Base-by-base conservation (phyloP, 2,329 filamentous ascomycete species). In the Knufia petricola region DNA sequence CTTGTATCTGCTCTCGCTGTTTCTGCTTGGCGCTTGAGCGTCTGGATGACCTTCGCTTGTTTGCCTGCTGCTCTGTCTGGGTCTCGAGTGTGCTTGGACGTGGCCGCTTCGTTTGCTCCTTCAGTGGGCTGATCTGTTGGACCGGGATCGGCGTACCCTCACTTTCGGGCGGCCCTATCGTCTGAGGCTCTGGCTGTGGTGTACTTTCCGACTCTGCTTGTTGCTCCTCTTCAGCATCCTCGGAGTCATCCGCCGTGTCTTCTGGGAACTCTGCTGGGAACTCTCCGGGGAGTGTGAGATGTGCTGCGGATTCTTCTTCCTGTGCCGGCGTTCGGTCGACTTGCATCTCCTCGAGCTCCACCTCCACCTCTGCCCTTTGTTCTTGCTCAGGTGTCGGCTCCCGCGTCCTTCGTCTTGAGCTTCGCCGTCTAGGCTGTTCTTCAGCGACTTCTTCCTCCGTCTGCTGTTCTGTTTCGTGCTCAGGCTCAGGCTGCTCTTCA, bases 371-470 rank as follows among this genome's bases (percentile, higher is more conserved):
- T n/a, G 58, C 50, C 8, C 55, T 50, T 48, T 61, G 50, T 8
- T 56, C 51, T 48, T 61, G 55, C 24, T 47, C 30, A 4, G 28
- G 48, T 20, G 38, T 19, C 7, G 20, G 21, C 40, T 48, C 48
- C 26, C 75, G 75, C 26, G 26, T 28, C 12, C 12, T 36, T n/a
- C 32, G 32, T n/a, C 32, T 36, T 36, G 10, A 17, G 15, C 32
- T 36, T 8, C 32, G 32, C 0, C 66, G 70, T 47, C 76, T 73
- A 2, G 66, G 61, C 4, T 65, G 60, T 17, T 28, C 20, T 30
- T 37, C 41, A 15, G 38, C 31, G 30, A 32, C 10, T 28, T 28
- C 26, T 12, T 28, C 26, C 26, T 28, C 26, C 26, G 12, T 12
- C 12, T 6, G 26, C 2, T 24, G 15, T 37, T 46, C 39, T 38